Conservation (phyloP, 2,329 filamentous ascomycete species). For the Penicillium sp. region DNA sequence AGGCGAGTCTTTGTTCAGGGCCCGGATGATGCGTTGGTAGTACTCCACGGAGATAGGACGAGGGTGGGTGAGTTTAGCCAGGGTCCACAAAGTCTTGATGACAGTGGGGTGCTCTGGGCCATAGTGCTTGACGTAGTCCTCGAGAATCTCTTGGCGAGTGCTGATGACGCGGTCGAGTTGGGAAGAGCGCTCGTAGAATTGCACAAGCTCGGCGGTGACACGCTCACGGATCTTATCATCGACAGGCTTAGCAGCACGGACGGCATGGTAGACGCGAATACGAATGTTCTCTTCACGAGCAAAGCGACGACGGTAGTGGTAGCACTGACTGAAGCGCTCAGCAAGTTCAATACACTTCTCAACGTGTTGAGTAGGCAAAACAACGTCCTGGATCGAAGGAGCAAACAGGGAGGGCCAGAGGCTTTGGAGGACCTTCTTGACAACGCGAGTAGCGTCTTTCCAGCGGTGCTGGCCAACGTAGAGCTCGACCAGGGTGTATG, state of each 20-base stretch:
- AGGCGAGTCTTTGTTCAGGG: slow-evolving; percentile 38
- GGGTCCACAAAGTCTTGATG: slow-evolving; percentile 36
- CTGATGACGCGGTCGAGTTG: slow-evolving; percentile 38
- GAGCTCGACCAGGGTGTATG: slow-evolving; percentile 39
- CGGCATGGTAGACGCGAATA: slow-evolving; percentile 36
- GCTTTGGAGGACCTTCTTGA: slow-evolving; percentile 45
- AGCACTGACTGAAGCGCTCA: slow-evolving; percentile 47
- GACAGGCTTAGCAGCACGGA: slow-evolving; percentile 27
- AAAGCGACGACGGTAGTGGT: slow-evolving; percentile 38
- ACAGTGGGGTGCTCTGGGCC: slow-evolving; percentile 36
- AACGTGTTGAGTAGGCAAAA: slow-evolving; percentile 42
- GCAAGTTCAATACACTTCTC: slow-evolving; percentile 50
- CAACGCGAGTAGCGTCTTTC: slow-evolving; percentile 47
- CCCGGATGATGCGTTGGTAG: slow-evolving; percentile 38
- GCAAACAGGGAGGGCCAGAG: slow-evolving; percentile 50
- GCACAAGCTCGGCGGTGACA: slow-evolving; percentile 29
- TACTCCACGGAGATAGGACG: slow-evolving; percentile 40
- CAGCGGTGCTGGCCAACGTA: slow-evolving; percentile 50
- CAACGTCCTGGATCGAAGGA: slow-evolving; percentile 45
- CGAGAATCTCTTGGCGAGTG: slow-evolving; percentile 40
- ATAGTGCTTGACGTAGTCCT: slow-evolving; percentile 37
- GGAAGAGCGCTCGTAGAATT: slow-evolving; percentile 28
- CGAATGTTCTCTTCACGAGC: slow-evolving; percentile 39
- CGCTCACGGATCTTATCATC: slow-evolving; percentile 32
- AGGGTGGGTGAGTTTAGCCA: slow-evolving; percentile 38